Base-by-base conservation (phyloP, 768 basidiomycete genomes). In the Hericium erinaceus region DNA sequence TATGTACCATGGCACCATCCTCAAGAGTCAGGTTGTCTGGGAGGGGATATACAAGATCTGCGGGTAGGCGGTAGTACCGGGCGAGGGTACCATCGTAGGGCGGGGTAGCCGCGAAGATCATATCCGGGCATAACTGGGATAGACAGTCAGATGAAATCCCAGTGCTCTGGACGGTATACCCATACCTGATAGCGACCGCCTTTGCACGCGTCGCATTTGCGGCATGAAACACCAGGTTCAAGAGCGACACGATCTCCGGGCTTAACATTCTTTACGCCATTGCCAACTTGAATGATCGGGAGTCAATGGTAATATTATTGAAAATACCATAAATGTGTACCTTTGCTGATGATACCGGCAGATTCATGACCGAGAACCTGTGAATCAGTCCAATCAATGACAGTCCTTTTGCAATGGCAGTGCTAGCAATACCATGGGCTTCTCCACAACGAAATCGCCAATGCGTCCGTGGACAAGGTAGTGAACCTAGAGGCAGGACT, bases 281-380 rank as follows among this genome's bases (percentile, higher is more conserved):
- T 69, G 11, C 94, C 93, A 57, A 92, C 91, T 89, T 64, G 20
- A 28, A 12, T 48, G 13, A 24, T 28, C 52, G 18, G 48, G 8
- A 41, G 2, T 57, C 53, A 53, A 37, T 41, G 2, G 4, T 13
- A 18, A 20, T 12, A 16, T 37, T 37, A n/a, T 10, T 4, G 11
- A 2, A 40, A 48, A 38, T 16, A 37, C 22, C 39, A 40, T 3
- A 3, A 48, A 9, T 37, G 39, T 12, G 41, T 60, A 85, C 88
- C 80, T 75, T 85, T 86, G 56, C 73, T 74, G 52, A 97, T 72
- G 51, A 92, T 72, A 11, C 92, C 94, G 26, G 92, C 77, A 2
- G 92, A 92, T 74, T 98, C 95, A 67, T 98, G 95, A 18, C 95
- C 95, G 48, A 98, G 84, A 52, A 93, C 88, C 92, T 90, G 37